Evolutionary conservation across 352 stramenopile genomes (phyloP).

Genomic region (Elongisporangium anandrum): DNA sequence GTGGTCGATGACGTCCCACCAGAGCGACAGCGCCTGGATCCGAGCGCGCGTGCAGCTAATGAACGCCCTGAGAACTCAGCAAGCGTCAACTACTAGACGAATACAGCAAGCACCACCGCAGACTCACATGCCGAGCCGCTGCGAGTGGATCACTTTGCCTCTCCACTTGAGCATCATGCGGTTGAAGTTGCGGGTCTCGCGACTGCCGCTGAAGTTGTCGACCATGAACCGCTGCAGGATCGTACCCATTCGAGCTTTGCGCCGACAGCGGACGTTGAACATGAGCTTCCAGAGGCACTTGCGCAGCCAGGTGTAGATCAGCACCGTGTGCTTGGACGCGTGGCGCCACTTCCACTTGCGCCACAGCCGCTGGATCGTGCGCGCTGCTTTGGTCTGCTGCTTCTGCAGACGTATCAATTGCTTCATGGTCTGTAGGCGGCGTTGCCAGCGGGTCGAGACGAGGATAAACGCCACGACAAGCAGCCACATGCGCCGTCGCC

Average conservation of each 20-base stretch:
- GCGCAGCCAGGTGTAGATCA: conserved; percentile 65
- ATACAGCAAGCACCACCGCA: neutral
- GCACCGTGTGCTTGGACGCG: conserved; percentile 51
- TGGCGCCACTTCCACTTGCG: conserved; percentile 57
- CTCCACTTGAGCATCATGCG: conserved; percentile 74
- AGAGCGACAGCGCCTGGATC: conserved; percentile 46
- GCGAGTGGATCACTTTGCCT: conserved; percentile 61
- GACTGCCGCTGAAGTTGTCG: conserved; percentile 44
- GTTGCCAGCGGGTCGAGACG: conserved; percentile 29
- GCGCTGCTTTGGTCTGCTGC: conserved; percentile 32
- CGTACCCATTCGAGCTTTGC: conserved; percentile 22
- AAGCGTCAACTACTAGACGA: neutral
- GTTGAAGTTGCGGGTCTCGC: conserved; percentile 69
- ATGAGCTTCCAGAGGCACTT: conserved; percentile 70
- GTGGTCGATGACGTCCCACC: conserved; percentile 62
- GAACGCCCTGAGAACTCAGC: conserved; percentile 23
- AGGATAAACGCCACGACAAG: conserved; percentile 29
- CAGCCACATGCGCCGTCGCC: conserved; percentile 53
- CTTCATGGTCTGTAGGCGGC: conserved; percentile 28
- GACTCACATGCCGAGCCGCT: conserved; percentile 40
- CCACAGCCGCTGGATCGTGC: conserved; percentile 56
- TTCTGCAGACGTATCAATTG: conserved; percentile 22
- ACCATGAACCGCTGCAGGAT: conserved; percentile 58
- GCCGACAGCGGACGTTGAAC: conserved; percentile 43
- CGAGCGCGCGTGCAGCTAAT: conserved; percentile 49